phyloP scores from a whole-genome alignment of 2,329 filamentous ascomycete species.

The Clonostachys rosea region DNA sequence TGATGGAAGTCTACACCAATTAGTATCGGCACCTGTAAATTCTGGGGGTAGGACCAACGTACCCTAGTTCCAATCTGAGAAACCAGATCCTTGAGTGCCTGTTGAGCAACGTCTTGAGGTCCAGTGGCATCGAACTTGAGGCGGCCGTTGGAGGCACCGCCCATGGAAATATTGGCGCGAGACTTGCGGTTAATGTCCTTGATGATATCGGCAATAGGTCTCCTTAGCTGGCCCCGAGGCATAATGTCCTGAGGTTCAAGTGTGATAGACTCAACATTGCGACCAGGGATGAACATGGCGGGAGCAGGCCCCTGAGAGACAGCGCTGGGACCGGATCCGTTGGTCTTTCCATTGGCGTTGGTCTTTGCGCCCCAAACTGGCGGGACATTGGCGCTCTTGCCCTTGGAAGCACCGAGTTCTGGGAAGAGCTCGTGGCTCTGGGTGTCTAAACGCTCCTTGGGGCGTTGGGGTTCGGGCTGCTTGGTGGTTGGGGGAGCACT shows the following conservation, averaged over 20 bases:
- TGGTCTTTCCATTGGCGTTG: conserved; percentile 43
- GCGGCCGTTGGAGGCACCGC: conserved; percentile 64
- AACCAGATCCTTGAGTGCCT: conserved; percentile 85
- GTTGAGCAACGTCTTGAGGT: conserved; percentile 75
- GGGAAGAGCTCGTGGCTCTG: conserved; percentile 91
- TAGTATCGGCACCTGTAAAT: neutral
- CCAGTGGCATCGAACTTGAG: conserved; percentile 83
- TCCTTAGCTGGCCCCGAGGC: conserved; percentile 73
- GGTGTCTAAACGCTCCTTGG: conserved; percentile 56
- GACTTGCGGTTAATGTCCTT: conserved; percentile 91
- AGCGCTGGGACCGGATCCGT: conserved; percentile 48
- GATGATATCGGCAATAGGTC: conserved; percentile 78
- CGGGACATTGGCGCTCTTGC: conserved; percentile 63
- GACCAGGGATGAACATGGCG: conserved; percentile 74
- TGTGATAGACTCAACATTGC: conserved; percentile 71
- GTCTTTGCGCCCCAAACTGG: conserved; percentile 77
- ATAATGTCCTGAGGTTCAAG: conserved; percentile 74
- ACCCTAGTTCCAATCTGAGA: conserved; percentile 85
- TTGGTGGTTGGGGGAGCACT: neutral
- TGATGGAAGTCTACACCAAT: conserved; percentile 45
- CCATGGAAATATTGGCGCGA: conserved; percentile 79
- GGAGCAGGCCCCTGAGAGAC: conserved; percentile 24
- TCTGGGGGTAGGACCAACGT: conserved; percentile 16
- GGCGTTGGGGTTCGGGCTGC: conserved; percentile 14
- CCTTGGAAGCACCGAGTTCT: conserved; percentile 68